Evolutionary conservation across 106 monocot genomes (phyloP).

Genomic region (Cymbidium sinense): DNA sequence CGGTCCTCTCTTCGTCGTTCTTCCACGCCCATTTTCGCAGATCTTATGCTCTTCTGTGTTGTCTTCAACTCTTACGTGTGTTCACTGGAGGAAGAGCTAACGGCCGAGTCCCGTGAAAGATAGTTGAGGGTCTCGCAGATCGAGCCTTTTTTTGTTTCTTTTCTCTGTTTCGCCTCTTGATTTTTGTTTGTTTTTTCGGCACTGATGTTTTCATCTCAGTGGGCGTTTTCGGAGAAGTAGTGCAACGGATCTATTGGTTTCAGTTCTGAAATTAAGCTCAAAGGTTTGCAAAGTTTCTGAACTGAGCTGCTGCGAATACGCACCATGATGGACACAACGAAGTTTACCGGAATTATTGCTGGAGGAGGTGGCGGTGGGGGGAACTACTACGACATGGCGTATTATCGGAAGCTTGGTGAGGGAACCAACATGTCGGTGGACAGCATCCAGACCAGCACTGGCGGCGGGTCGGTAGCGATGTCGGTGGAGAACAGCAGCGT

Average conservation of each 20-base stretch:
- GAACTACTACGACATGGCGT: constrained; percentile 24
- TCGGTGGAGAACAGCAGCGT: constrained; percentile 33
- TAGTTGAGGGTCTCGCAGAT: neutral
- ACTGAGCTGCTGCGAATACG: neutral
- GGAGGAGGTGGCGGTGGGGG: constrained; percentile 13
- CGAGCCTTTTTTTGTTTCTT: neutral
- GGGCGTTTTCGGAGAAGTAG: neutral
- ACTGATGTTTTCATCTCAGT: neutral
- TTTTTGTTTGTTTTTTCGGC: neutral
- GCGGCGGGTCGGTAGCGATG: constrained; percentile 25
- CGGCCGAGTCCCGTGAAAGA: neutral
- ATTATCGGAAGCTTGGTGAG: constrained; percentile 27
- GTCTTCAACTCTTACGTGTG: neutral
- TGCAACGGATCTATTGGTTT: neutral
- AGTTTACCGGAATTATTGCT: constrained; percentile 25
- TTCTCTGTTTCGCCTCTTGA: neutral
- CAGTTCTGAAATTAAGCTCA: neutral
- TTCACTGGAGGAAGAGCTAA: neutral
- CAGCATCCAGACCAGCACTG: constrained; percentile 21
- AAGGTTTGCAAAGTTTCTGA: neutral
- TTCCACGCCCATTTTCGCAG: neutral
- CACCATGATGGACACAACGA: constrained; percentile 27
- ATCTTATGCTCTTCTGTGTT: neutral
- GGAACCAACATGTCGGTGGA: constrained; percentile 38
- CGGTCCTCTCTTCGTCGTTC: neutral